Percentiles rank a stretch among this genome's conserved stretches.
These are phyloP conservation scores for Diospyros lotus DNA, from an alignment of 148 eudicot species.

Conservation along the genomic window DNA sequence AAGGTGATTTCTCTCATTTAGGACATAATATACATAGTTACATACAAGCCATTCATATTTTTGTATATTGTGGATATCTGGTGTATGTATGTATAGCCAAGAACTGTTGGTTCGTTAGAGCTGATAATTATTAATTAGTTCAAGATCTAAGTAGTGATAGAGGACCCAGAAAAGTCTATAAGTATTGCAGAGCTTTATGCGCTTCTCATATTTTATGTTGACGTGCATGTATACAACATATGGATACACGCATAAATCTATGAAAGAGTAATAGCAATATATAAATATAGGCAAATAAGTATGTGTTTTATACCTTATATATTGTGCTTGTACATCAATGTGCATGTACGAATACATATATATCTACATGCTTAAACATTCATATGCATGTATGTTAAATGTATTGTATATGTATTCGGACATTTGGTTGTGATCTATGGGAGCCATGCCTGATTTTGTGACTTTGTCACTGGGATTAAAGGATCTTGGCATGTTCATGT, in stretches of 20 bases:
- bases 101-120: neutral
- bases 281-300: too few relatives aligned
- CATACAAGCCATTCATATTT: neutral
- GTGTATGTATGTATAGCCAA: neutral
- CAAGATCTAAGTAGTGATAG: too few relatives aligned
- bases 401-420: neutral
- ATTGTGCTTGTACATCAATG: too few relatives aligned
- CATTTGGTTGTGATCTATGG: neutral
- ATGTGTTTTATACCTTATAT: neutral
- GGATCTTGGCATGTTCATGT: neutral
- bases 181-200: too few relatives aligned
- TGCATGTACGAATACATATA: too few relatives aligned
- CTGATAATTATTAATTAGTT: neutral
- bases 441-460: neutral
- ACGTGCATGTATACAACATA: too few relatives aligned
- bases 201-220: too few relatives aligned
- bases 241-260: too few relatives aligned
- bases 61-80: neutral
- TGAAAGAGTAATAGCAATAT: too few relatives aligned
- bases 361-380: too few relatives aligned
- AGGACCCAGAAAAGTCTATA: too few relatives aligned
- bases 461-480: neutral
- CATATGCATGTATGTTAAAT: too few relatives aligned
- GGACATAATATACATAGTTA: neutral
- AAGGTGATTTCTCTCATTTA: constrained; percentile 37